Conservation (phyloP, 202 grass and related monocot species). For the Sporobolus alterniflorus region DNA sequence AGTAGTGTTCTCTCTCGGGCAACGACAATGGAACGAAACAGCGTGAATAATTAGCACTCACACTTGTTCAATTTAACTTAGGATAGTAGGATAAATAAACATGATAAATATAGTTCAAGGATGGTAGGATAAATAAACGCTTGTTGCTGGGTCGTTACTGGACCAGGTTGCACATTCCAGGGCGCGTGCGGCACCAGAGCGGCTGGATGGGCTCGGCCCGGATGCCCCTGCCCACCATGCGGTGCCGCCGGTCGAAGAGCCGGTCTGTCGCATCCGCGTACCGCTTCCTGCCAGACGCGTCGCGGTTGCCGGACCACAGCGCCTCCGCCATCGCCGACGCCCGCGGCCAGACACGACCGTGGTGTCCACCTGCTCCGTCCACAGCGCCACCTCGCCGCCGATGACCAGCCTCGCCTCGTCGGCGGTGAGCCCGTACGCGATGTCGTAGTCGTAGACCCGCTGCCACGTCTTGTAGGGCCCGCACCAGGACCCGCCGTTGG, state of each 20-base stretch:
- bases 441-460: slow-evolving; percentile 80
- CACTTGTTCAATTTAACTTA: neutral
- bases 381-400: slow-evolving; percentile 72
- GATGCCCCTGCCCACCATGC: slow-evolving; percentile 63
- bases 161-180: slow-evolving; percentile 60
- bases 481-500: slow-evolving; percentile 64
- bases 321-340: slow-evolving; percentile 62
- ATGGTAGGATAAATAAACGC: neutral
- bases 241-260: slow-evolving; percentile 63
- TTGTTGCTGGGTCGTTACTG: slow-evolving; percentile 20
- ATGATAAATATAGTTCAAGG: neutral
- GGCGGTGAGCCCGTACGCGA: slow-evolving; percentile 49
- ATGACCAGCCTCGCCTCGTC: slow-evolving; percentile 56
- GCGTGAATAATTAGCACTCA: neutral
- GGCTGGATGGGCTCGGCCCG: slow-evolving; percentile 72
- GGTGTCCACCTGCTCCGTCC: slow-evolving; percentile 66
- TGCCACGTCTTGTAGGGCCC: slow-evolving; percentile 81
- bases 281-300: slow-evolving; percentile 40
- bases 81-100: neutral
- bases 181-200: slow-evolving; percentile 56
- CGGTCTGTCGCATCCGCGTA: slow-evolving; percentile 69
- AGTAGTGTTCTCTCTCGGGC: neutral
- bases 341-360: slow-evolving; percentile 66
- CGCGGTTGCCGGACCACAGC: slow-evolving; percentile 74
- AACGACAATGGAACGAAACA: neutral